Conservation (phyloP, 1,284 basidiomycete species). For the Chalciporus sp. region DNA sequence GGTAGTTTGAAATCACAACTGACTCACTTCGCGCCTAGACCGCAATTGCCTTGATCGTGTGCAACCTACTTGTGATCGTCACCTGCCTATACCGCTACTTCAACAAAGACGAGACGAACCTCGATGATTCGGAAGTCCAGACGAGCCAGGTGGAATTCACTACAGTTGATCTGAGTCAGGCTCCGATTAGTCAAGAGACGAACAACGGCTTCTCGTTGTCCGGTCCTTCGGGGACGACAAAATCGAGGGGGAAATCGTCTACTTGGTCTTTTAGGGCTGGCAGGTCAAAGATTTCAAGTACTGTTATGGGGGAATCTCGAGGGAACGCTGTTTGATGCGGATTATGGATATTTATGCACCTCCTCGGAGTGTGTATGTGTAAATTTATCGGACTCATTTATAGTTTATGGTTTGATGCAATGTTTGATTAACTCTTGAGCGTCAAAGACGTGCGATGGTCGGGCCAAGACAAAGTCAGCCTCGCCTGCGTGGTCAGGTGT, state of each 20-base stretch:
- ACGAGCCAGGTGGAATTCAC: conserved; percentile 8
- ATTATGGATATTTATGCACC: too few species aligned
- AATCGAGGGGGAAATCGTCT: neutral
- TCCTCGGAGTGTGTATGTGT: too few species aligned
- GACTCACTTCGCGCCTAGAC: neutral
- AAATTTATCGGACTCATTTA: too few species aligned
- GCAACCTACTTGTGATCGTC: conserved; percentile 33
- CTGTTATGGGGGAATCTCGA: neutral
- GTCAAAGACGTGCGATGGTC: too few species aligned
- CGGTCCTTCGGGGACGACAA: neutral
- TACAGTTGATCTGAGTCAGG: conserved; percentile 1
- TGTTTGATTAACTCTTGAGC: too few species aligned
- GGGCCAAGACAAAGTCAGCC: too few species aligned
- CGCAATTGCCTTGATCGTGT: conserved; percentile 29
- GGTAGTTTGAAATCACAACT: too few species aligned
- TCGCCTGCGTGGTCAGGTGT: too few species aligned
- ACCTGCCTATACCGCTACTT: conserved; percentile 25
- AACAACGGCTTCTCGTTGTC: neutral
- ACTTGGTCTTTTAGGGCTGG: conserved; percentile 9
- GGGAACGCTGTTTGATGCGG: too few species aligned
- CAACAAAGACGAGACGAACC: neutral
- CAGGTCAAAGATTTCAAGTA: neutral
- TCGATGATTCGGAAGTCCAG: conserved; percentile 1
- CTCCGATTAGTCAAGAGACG: conserved; percentile 2
- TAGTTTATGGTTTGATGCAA: too few species aligned